These are phyloP conservation scores for Lepiota venenata DNA, from an alignment of 768 basidiomycete genomes.

Conservation along the genomic window DNA sequence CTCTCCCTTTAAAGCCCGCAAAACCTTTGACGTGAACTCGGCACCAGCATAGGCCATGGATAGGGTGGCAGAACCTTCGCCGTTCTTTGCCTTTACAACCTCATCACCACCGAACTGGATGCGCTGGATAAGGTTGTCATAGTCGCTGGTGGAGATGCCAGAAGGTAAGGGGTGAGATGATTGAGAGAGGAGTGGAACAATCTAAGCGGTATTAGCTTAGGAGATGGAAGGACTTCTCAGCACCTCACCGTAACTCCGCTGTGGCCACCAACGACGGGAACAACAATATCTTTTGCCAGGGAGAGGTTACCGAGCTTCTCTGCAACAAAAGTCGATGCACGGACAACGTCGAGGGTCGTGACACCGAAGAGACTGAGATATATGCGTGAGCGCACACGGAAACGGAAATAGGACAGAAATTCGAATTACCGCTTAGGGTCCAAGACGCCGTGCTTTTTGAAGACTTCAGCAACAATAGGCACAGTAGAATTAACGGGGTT, in stretches of 20 bases:
- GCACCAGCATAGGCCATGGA: slow-evolving; percentile 96
- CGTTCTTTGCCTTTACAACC: slow-evolving; percentile 97
- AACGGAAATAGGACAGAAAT: not conserved
- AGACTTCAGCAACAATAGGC: slow-evolving; percentile 92
- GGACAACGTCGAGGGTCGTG: slow-evolving; percentile 96
- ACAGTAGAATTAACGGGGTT: slow-evolving; percentile 99
- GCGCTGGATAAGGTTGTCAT: slow-evolving; percentile 70
- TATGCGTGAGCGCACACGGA: not conserved
- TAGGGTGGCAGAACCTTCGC: slow-evolving; percentile 91
- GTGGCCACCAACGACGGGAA: slow-evolving; percentile 95
- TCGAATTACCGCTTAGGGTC: slow-evolving; percentile 77
- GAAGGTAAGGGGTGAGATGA: slow-evolving; percentile 74
- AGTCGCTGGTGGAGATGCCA: slow-evolving; percentile 38
- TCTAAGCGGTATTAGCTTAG: slow-evolving; percentile 38
- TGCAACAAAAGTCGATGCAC: slow-evolving; percentile 93
- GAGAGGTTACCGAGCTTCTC: slow-evolving; percentile 67
- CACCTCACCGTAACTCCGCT: slow-evolving; percentile 78
- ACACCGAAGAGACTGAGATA: slow-evolving; percentile 85
- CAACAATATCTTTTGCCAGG: slow-evolving; percentile 57
- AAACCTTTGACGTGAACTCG: slow-evolving; percentile 80
- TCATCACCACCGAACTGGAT: slow-evolving; percentile 98
- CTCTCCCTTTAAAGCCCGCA: slow-evolving; percentile 85
- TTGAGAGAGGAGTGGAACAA: slow-evolving; percentile 92
- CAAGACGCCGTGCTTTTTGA: slow-evolving; percentile 90
- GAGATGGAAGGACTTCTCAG: not conserved